A percentile compares a stretch with the other conserved stretches of the same genome.
These are phyloP conservation scores for Rhizodiscina lignyota DNA, from an alignment of 495 filamentous ascomycete species.

Conservation along the genomic window DNA sequence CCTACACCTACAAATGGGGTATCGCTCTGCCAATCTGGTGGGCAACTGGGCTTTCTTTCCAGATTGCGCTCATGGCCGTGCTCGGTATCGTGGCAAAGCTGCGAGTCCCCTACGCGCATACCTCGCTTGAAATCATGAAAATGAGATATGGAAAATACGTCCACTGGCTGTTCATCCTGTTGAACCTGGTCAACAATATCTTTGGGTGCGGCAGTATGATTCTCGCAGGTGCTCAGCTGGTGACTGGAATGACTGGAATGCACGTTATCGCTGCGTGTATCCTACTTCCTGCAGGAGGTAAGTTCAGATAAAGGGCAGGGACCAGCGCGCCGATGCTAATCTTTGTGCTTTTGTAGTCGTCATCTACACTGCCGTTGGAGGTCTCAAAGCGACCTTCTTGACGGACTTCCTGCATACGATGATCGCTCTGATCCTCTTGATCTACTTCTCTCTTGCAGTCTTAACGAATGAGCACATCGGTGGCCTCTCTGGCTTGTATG, in stretches of 20 bases:
- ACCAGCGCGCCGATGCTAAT: too few relatives aligned
- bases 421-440: slow-evolving; percentile 76
- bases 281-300: slow-evolving; percentile 64
- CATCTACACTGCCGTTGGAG: slow-evolving; percentile 48
- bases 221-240: slow-evolving; percentile 60
- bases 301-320: too few relatives aligned
- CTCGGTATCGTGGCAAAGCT: slow-evolving; percentile 88
- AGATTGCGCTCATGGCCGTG: slow-evolving; percentile 81
- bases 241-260: slow-evolving; percentile 73
- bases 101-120: slow-evolving; percentile 41
- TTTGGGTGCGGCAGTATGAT: slow-evolving; percentile 16
- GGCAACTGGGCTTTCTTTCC: slow-evolving; percentile 49
- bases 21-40: too few relatives aligned
- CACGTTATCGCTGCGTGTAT: slow-evolving; percentile 81
- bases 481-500: slow-evolving; percentile 66
- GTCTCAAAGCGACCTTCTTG: slow-evolving; percentile 59
- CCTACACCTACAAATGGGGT: too few relatives aligned
- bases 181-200: slow-evolving; percentile 36
- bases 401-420: slow-evolving; percentile 81
- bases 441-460: slow-evolving; percentile 80
- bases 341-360: slow-evolving; percentile 84
- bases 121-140: slow-evolving; percentile 35
- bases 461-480: slow-evolving; percentile 60
- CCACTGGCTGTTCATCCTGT: slow-evolving; percentile 32
- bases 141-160: slow-evolving; percentile 34